Evolutionary conservation across 2,329 filamentous ascomycete species (phyloP).

Genomic region (Ilyonectria destructans): DNA sequence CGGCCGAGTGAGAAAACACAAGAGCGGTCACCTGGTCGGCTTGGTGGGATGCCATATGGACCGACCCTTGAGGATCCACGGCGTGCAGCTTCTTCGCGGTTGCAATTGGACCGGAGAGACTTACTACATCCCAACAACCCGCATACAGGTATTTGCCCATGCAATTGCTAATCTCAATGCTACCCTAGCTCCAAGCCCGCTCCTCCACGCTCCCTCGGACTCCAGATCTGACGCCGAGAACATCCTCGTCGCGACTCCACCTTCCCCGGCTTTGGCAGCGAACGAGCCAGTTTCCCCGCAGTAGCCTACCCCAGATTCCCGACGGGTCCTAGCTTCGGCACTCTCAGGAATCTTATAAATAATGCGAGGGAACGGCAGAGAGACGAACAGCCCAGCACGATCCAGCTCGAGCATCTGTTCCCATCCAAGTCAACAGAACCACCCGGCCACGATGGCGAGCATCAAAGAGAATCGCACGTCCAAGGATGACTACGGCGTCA

Average conservation of each 20-base stretch:
- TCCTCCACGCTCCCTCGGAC: conserved; percentile 24
- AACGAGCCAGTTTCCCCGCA: conserved; percentile 33
- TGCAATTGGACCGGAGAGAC: background rate
- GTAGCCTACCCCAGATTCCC: conserved; percentile 34
- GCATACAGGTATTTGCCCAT: background rate
- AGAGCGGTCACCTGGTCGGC: background rate
- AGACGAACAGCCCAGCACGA: background rate
- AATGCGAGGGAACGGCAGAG: background rate
- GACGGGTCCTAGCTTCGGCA: conserved; percentile 31
- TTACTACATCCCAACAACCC: background rate
- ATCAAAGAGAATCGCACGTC: conserved; percentile 24
- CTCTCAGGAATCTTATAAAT: conserved; percentile 18
- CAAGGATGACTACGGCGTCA: conserved; percentile 39
- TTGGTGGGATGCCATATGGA: background rate
- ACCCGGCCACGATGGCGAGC: conserved; percentile 14
- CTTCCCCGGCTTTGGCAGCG: conserved; percentile 34
- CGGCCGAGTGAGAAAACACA: background rate
- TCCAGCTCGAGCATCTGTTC: background rate
- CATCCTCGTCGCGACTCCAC: conserved; percentile 18
- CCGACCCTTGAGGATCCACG: background rate
- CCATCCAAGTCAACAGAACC: conserved; percentile 20
- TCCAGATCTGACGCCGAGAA: conserved; percentile 39
- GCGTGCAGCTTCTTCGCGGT: background rate
- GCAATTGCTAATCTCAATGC: background rate
- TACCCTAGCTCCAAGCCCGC: conserved; percentile 4